Percentiles rank a stretch among this genome's conserved stretches.
Conservation (phyloP, 2,329 filamentous ascomycete species). For the Aureobasidium sp. region DNA sequence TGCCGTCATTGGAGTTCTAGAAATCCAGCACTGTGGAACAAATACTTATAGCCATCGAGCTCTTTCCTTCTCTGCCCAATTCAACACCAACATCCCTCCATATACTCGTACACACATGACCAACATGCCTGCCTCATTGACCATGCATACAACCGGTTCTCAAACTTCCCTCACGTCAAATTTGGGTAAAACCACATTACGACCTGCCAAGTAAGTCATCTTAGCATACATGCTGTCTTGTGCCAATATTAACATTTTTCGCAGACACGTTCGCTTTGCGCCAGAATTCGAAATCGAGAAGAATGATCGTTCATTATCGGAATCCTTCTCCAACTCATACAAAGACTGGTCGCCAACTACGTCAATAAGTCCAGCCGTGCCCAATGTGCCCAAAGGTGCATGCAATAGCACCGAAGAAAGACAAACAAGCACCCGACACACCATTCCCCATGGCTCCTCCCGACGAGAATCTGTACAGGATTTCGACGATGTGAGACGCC, state of each 20-base stretch:
- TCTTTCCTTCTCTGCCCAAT: neutral
- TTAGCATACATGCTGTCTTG: neutral
- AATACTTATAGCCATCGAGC: neutral
- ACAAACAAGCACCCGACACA: neutral
- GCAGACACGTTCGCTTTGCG: conserved; percentile 4
- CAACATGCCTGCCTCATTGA: neutral
- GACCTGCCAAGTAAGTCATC: conserved; percentile 5
- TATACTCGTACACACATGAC: neutral
- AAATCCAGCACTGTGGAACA: neutral
- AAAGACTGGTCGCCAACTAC: neutral
- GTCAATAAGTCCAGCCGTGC: neutral
- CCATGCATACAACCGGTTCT: neutral
- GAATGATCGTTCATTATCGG: neutral
- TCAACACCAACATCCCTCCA: neutral
- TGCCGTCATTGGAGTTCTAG: conserved; percentile 10
- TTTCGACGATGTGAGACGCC: conserved; percentile 8
- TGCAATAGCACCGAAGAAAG: neutral
- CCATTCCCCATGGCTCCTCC: neutral
- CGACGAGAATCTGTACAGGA: conserved; percentile 7
- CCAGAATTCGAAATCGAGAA: neutral
- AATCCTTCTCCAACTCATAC: neutral
- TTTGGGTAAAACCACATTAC: neutral
- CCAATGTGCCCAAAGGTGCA: neutral
- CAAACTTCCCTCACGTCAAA: neutral
- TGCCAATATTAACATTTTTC: neutral